Base-by-base conservation (phyloP, 202 grass and related monocot genomes). In the Panicum hallii region DNA sequence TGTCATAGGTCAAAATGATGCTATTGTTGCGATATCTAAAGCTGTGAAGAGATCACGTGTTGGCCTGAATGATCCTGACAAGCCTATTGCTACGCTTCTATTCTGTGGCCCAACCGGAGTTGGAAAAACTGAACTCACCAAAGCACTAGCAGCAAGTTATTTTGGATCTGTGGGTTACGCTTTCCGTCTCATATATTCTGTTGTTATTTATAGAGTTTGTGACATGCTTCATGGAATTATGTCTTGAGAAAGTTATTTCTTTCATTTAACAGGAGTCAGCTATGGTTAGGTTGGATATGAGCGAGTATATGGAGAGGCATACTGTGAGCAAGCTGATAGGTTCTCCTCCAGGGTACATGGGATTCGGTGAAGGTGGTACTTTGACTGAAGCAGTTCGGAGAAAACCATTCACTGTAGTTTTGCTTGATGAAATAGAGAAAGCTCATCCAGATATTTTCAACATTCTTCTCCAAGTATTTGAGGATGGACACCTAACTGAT, bases 351-450 rank as follows among this genome's bases (percentile, higher is more conserved):
- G 97, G 97, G 55, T 99, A 99, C 79, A 80, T 99, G 70, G 93
- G 97, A 65, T 95, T 89, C 14, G 93, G 88, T 81, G 96, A 94
- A 85, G 86, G 91, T 75, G 96, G 93, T 80, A 94, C 93, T 77
- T 79, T 96, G 81, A 94, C 97, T 53, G 97, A 99, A 81, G 91
- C 97, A 79, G 93, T 99, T 67, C 91, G 97, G 58, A 94, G 86
- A 71, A 95, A 91, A 80, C 97, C 97, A 58, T 99, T 92, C 80
- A 91, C 91, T 30, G 75, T 99, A 34, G 77, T 96, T 79, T 86
- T 99, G 74, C 88, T 99, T 86, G 93, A 99, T 84, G 96, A 99
- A 74, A 95, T 99, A 87, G 96, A 98, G 81, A 98, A 95, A 90
- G 96, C 96, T 75, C 96, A 95, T 63, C 91, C 93, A 86, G 93